Conservation (phyloP, 352 stramenopile genomes). For the Globisporangium mamillatum region DNA sequence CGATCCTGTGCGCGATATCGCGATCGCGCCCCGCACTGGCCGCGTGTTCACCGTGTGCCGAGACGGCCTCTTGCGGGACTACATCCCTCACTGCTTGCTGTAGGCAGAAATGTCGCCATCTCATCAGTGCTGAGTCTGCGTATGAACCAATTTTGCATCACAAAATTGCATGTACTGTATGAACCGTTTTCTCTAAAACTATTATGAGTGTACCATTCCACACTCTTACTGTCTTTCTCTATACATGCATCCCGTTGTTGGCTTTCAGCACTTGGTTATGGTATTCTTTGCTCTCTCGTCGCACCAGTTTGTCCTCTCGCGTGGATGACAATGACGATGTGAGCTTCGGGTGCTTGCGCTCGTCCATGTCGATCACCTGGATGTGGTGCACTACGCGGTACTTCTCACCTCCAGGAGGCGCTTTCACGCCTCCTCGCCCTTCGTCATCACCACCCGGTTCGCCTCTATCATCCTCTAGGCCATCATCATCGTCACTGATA, state of each 20-base stretch:
- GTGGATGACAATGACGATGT: slow-evolving; percentile 21
- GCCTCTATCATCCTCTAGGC: not conserved
- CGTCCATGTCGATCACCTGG: slow-evolving; percentile 22
- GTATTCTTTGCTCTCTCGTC: slow-evolving; percentile 66
- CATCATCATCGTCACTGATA: not conserved
- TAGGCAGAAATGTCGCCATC: not conserved
- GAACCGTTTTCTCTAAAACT: not conserved
- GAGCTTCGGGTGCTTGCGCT: slow-evolving; percentile 1
- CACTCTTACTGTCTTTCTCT: slow-evolving; percentile 25
- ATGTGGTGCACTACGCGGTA: slow-evolving; percentile 13
- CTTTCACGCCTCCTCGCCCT: not conserved
- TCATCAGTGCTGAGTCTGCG: not conserved
- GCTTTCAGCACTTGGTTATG: slow-evolving; percentile 13
- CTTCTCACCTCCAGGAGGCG: not conserved
- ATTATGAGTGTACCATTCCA: not conserved
- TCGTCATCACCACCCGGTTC: not conserved
- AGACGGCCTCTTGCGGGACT: slow-evolving; percentile 65
- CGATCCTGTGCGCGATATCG: slow-evolving; percentile 60
- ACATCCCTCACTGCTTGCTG: slow-evolving; percentile 47
- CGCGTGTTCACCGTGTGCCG: slow-evolving; percentile 56
- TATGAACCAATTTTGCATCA: not conserved
- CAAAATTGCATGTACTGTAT: not conserved
- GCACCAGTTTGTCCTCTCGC: slow-evolving; percentile 29
- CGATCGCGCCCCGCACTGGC: slow-evolving; percentile 29
- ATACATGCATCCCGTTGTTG: slow-evolving; percentile 28